These are phyloP conservation scores for Cladosporium halotolerans DNA, from an alignment of 2,329 filamentous ascomycete genomes.

Conservation along the genomic window DNA sequence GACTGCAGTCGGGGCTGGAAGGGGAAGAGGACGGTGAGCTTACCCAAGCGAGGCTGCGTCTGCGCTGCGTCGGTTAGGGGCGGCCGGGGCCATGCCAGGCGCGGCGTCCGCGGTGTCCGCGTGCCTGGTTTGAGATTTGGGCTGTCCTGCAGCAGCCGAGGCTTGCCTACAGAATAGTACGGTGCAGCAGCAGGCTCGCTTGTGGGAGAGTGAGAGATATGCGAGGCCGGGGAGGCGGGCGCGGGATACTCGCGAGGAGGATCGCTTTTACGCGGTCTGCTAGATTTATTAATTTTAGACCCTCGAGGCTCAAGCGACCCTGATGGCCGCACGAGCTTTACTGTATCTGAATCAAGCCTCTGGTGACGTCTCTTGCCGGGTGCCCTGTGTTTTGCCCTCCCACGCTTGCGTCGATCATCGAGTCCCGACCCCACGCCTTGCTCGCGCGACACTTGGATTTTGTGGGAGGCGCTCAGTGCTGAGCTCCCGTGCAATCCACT, in stretches of 20 bases:
- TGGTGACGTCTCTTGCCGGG: neutral
- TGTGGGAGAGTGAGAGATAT: too few species aligned
- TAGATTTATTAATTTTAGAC: too few species aligned
- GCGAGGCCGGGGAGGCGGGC: too few species aligned
- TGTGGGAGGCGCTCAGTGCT: neutral
- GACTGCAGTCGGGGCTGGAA: conserved; percentile 7
- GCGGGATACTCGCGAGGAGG: neutral
- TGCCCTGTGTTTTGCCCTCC: neutral
- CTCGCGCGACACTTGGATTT: neutral
- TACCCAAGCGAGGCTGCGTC: neutral
- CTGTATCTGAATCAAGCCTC: too few species aligned
- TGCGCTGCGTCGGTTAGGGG: too few species aligned
- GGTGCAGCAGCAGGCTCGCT: too few species aligned
- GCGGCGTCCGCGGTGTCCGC: too few species aligned
- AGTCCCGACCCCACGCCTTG: neutral
- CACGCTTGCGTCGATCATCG: neutral
- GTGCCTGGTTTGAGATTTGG: too few species aligned
- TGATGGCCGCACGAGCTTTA: neutral
- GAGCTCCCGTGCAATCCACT: neutral
- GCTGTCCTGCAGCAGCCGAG: too few species aligned
- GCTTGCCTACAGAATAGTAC: too few species aligned
- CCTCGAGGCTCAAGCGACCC: neutral
- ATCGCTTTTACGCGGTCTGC: neutral
- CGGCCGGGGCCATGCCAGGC: too few species aligned
- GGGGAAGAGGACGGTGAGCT: neutral